Conservation (phyloP, 768 basidiomycete genomes). For the Botryobasidium botryosum region DNA sequence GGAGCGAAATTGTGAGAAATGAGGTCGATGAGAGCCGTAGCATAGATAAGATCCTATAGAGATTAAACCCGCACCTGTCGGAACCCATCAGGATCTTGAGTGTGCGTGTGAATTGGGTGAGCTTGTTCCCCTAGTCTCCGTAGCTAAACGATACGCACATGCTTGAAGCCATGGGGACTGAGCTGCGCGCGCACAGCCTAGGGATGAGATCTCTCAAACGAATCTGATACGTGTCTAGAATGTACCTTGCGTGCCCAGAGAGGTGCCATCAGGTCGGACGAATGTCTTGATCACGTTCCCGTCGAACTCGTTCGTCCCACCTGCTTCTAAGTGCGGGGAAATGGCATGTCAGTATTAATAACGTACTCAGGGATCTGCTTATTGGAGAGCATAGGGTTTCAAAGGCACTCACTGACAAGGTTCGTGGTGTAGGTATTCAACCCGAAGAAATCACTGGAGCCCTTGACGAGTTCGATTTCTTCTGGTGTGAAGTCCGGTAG, state of each 20-base stretch:
- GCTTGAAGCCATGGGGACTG: neutral
- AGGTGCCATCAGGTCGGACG: conserved; percentile 40
- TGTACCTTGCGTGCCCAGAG: conserved; percentile 45
- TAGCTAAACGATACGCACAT: too few species aligned
- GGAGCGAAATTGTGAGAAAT: too few species aligned
- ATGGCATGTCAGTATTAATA: too few species aligned
- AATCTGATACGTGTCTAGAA: too few species aligned
- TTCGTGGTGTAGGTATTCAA: conserved; percentile 57
- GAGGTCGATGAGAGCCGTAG: too few species aligned
- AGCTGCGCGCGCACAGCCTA: too few species aligned
- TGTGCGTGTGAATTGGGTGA: too few species aligned
- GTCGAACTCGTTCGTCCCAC: conserved; percentile 45
- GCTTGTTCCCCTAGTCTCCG: too few species aligned
- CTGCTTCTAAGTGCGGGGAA: too few species aligned
- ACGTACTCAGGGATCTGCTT: neutral
- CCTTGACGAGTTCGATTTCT: conserved; percentile 38
- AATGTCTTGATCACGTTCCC: conserved; percentile 42
- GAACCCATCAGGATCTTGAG: conserved; percentile 47
- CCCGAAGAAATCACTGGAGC: conserved; percentile 52
- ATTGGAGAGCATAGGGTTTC: conserved; percentile 13
- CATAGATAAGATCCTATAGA: too few species aligned
- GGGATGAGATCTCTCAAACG: too few species aligned
- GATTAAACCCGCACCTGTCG: too few species aligned
- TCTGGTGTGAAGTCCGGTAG: conserved; percentile 39
- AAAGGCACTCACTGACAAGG: conserved; percentile 28